Base-by-base conservation (phyloP, 2,329 filamentous ascomycete species). In the Stagonosporopsis vannaccii region DNA sequence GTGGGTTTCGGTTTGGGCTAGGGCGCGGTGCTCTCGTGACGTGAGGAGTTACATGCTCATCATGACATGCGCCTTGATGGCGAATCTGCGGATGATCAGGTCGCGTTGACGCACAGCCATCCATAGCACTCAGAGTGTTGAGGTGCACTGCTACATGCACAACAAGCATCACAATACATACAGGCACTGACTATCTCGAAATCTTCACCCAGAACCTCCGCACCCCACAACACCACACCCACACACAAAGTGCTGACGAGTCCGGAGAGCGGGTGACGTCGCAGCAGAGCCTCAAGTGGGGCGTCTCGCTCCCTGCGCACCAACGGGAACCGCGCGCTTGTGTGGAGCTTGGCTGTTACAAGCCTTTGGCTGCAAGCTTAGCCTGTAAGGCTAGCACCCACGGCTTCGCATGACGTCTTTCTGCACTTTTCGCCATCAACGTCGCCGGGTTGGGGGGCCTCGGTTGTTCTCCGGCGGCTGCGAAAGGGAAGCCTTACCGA, bases 211-310 rank as follows among this genome's bases (percentile, higher is more conserved):
- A 19, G 7, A 26, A 9, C 13, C 26, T 26, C n/a, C 25, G 25
- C 40, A 26, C 23, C 13, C 25, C 42, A 28, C 42, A 37, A 25
- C 32, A 49, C 45, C 40, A 40, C 40, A 40, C 45, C 33, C 51
- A 49, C n/a, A 43, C 15, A 4, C 17, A 43, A 13, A 26, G 19
- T 26, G 50, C 25, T 44, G 51, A 55, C 44, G 45, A 28, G n/a
- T 55, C 44, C 43, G 40, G 45, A 39, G 41, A 44, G 20, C 28
- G 28, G 32, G 51, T 56, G 52, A 56, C 52, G 45, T 56, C 41
- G 52, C 40, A 40, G 37, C 46, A 50, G 52, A 56, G 52, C 52
- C 45, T 50, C 52, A 56, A 19, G 52, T 45, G 45, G 35, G 26
- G 17, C 28, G 28, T 40, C 40, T 36, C 33, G n/a, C n/a, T 46